Evolutionary conservation across 2,329 filamentous ascomycete genomes (phyloP).

Genomic region (Thielaviopsis populi): DNA sequence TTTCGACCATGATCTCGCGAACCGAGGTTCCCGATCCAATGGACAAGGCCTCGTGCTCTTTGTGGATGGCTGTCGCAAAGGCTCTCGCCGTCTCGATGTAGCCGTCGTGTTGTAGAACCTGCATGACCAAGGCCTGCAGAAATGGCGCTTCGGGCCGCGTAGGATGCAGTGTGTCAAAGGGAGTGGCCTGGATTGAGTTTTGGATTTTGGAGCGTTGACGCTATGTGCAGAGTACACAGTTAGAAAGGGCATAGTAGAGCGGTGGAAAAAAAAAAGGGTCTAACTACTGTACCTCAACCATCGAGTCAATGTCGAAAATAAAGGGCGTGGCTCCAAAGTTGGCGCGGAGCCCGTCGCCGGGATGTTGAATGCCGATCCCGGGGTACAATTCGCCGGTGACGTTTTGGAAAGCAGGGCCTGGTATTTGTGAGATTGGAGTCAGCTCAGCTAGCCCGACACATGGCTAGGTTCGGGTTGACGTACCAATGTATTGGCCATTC

Average conservation of each 20-base stretch:
- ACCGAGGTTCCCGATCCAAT: constrained; percentile 38
- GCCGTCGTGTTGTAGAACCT: constrained; percentile 87
- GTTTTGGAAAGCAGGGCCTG: constrained; percentile 57
- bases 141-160: not conserved
- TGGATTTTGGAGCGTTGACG: not conserved
- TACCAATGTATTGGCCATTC: constrained; percentile 44
- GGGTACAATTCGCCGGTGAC: constrained; percentile 52
- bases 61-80: constrained; percentile 67
- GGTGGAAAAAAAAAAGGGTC: not conserved
- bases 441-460: not conserved
- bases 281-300: constrained; percentile 54
- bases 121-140: constrained; percentile 39
- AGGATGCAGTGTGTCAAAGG: not conserved
- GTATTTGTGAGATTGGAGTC: constrained; percentile 18
- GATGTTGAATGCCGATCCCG: constrained; percentile 48
- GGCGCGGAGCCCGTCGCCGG: constrained; percentile 44
- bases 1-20: constrained; percentile 48
- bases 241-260: not conserved
- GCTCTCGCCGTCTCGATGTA: constrained; percentile 86
- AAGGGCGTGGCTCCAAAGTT: constrained; percentile 40
- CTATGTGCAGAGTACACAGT: not conserved
- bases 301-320: constrained; percentile 75
- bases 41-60: constrained; percentile 56
- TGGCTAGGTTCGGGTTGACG: constrained; percentile 17
- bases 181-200: not conserved